Evolutionary conservation across 2,329 filamentous ascomycete species (phyloP).

Genomic region (Dactylellina haptotyla): DNA sequence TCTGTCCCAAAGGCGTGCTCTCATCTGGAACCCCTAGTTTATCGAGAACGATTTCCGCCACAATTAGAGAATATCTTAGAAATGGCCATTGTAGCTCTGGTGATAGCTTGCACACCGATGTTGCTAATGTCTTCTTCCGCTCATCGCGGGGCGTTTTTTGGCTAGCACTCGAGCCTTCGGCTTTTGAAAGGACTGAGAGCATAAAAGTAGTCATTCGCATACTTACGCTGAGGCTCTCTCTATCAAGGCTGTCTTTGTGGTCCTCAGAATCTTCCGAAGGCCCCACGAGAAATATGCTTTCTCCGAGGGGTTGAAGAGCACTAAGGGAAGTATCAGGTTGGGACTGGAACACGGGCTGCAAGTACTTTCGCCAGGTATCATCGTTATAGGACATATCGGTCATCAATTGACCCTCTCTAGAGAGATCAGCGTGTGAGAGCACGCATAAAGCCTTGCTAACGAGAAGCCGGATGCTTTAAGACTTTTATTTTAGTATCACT

Average conservation of each 20-base stretch:
- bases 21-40: constrained; percentile 35
- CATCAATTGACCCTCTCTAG: constrained; percentile 36
- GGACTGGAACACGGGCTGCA: constrained; percentile 47
- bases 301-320: constrained; percentile 77
- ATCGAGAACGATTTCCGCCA: constrained; percentile 36
- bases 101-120: constrained; percentile 30
- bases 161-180: constrained; percentile 2
- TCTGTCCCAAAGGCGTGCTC: constrained; percentile 20
- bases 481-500: neutral
- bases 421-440: constrained; percentile 35
- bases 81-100: constrained; percentile 41
- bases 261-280: constrained; percentile 20
- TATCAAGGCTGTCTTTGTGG: constrained; percentile 10
- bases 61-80: constrained; percentile 41
- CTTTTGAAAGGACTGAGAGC: constrained; percentile 37
- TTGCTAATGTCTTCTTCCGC: constrained; percentile 18
- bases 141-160: neutral
- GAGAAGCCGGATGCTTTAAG: constrained; percentile 43
- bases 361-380: constrained; percentile 54
- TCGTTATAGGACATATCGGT: constrained; percentile 52
- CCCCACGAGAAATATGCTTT: constrained; percentile 73
- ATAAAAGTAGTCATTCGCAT: constrained; percentile 50
- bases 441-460: constrained; percentile 42
- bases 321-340: constrained; percentile 71
- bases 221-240: constrained; percentile 17